Conservation (phyloP, 1,284 basidiomycete species). For the Moesziomyces parantarcticus region DNA sequence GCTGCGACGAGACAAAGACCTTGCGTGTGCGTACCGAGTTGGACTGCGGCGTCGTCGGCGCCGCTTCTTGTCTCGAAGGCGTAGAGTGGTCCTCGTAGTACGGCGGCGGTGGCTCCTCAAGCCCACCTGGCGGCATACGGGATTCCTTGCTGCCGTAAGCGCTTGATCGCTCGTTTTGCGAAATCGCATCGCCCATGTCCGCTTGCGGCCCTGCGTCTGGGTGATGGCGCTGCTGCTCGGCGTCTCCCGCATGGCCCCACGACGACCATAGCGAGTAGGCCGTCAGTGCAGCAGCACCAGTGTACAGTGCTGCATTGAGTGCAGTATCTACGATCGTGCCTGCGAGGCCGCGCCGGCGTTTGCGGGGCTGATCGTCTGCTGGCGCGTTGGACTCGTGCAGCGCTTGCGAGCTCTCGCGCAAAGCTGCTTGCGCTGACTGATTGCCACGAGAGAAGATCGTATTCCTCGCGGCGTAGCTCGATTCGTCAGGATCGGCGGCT, state of each 20-base stretch:
- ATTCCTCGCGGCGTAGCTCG: conserved; percentile 12
- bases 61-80: conserved; percentile 4
- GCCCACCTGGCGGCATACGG: conserved; percentile 15
- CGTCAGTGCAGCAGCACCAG: conserved; percentile 54
- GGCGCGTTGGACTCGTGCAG: conserved; percentile 4
- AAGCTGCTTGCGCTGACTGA: conserved; percentile 23
- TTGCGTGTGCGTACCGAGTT: conserved; percentile 20
- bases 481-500: conserved; percentile 26
- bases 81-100: conserved; percentile 30
- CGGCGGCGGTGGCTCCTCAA: conserved; percentile 50
- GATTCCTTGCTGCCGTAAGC: conserved; percentile 1
- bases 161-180: conserved; percentile 9
- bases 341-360: conserved; percentile 46
- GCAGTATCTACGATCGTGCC: conserved; percentile 54
- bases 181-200: conserved; percentile 31
- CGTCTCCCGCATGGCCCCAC: conserved; percentile 40
- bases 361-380: conserved; percentile 33
- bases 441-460: conserved; percentile 34
- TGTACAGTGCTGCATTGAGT: conserved; percentile 51
- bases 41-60: conserved; percentile 15
- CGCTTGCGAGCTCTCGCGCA: conserved; percentile 23
- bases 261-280: conserved; percentile 54
- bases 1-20: conserved; percentile 47
- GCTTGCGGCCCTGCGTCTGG: conserved; percentile 29
- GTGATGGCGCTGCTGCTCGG: conserved; percentile 22